Evolutionary conservation across 1,284 basidiomycete species (phyloP).

Genomic region (Pyrrhoderma lamaoense): DNA sequence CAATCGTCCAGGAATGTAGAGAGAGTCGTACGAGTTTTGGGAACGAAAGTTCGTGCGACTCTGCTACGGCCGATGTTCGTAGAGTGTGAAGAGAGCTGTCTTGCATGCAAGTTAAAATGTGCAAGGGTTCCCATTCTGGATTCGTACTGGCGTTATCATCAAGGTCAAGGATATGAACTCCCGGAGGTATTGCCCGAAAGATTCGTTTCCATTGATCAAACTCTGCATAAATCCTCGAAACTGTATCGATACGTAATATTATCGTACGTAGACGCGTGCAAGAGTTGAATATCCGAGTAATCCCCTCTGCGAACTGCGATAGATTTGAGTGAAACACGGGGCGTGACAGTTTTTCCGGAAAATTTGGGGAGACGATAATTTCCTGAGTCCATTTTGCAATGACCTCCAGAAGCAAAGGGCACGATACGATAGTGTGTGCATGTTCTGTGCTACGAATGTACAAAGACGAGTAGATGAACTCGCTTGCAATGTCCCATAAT

Average conservation of each 20-base stretch:
- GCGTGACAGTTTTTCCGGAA: neutral
- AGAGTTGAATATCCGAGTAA: constrained; percentile 1
- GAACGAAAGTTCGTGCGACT: neutral
- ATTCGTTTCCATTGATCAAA: constrained; percentile 10
- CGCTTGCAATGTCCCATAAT: constrained; percentile 10
- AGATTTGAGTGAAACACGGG: neutral
- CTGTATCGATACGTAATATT: neutral
- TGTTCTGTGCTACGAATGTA: constrained; percentile 5
- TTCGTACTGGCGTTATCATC: constrained; percentile 5
- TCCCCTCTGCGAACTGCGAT: neutral
- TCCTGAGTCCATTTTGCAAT: constrained; percentile 1
- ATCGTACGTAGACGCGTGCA: neutral
- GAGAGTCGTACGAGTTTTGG: constrained; percentile 3
- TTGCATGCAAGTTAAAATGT: neutral
- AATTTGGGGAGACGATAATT: neutral
- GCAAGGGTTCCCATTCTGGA: constrained; percentile 6
- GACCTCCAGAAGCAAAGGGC: neutral
- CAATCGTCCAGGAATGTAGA: constrained; percentile 5
- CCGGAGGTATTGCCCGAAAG: constrained; percentile 4
- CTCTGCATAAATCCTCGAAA: constrained; percentile 1
- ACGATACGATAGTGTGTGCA: constrained; percentile 2
- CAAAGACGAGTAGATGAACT: constrained; percentile 10
- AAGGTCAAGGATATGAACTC: constrained; percentile 8
- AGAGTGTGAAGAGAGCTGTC: constrained; percentile 4
- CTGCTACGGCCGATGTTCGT: constrained; percentile 5